Evolutionary conservation across 2,329 filamentous ascomycete species (phyloP).

Genomic region (Hirsutella minnesotensis): DNA sequence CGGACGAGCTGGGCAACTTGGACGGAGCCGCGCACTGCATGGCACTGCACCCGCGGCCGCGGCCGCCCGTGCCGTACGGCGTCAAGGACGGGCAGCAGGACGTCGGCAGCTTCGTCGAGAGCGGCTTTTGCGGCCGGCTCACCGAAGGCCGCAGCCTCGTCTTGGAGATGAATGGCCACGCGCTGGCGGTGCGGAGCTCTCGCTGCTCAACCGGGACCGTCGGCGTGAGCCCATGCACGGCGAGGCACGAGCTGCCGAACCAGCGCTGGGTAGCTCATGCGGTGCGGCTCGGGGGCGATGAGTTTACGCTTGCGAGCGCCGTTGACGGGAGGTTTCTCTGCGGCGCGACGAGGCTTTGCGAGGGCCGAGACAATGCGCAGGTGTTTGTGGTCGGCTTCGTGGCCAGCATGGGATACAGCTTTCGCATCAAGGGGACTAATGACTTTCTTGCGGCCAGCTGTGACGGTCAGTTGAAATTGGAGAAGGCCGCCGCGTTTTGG

Average conservation of each 20-base stretch:
- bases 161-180: constrained; percentile 32
- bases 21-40: constrained; percentile 32
- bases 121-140: constrained; percentile 38
- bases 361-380: constrained; percentile 2
- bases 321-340: constrained; percentile 11
- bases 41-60: constrained; percentile 19
- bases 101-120: constrained; percentile 30
- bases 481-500: not conserved
- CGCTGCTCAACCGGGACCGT: constrained; percentile 13
- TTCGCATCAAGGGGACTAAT: constrained; percentile 4
- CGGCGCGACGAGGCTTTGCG: constrained; percentile 2
- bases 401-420: constrained; percentile 9
- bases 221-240: not conserved
- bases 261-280: constrained; percentile 41
- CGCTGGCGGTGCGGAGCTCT: constrained; percentile 22
- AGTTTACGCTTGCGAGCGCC: constrained; percentile 15
- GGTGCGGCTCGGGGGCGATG: constrained; percentile 10
- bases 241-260: constrained; percentile 22
- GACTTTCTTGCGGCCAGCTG: constrained; percentile 1
- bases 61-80: constrained; percentile 36
- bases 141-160: constrained; percentile 43
- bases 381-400: constrained; percentile 9
- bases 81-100: constrained; percentile 21
- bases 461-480: not conserved
- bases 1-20: constrained; percentile 27